These are phyloP conservation scores for Alternaria sp. DNA, from an alignment of 2,329 filamentous ascomycete genomes.

Conservation along the genomic window DNA sequence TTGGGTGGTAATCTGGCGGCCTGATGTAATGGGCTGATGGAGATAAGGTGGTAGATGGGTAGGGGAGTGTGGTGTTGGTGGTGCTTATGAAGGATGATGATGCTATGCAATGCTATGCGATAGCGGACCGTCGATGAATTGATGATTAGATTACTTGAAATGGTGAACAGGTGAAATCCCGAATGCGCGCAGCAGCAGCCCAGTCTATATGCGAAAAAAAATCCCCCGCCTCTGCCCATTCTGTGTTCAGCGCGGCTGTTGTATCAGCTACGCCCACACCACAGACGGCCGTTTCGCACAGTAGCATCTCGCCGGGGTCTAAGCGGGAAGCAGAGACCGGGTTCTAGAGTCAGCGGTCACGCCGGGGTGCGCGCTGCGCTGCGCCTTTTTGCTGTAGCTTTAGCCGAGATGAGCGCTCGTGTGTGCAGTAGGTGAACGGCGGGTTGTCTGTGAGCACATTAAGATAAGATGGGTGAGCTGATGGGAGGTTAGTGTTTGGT, in stretches of 20 bases:
- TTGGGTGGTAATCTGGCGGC: neutral
- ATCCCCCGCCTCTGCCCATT: neutral
- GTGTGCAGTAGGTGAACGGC: neutral
- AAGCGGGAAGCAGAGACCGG: neutral
- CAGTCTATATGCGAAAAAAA: neutral
- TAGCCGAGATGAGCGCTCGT: neutral
- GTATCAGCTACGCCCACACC: conserved; percentile 14
- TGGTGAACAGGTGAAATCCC: neutral
- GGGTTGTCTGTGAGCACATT: neutral
- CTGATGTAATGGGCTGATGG: neutral
- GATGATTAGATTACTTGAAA: neutral
- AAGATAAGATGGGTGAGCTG: neutral
- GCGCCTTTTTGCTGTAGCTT: conserved; percentile 1
- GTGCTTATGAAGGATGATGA: neutral
- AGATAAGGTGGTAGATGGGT: neutral
- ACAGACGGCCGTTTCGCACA: conserved; percentile 6
- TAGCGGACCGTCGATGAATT: neutral
- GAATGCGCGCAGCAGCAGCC: neutral
- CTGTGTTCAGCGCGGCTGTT: neutral
- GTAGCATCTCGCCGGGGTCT: conserved; percentile 1
- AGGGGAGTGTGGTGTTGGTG: neutral
- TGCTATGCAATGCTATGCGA: neutral
- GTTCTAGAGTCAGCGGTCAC: neutral
- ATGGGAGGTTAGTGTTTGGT: neutral
- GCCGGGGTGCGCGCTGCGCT: neutral